Percentiles rank a stretch among this genome's conserved stretches.
phyloP scores from a whole-genome alignment of 2,329 filamentous ascomycete genomes.

The Verruconis gallopava region DNA sequence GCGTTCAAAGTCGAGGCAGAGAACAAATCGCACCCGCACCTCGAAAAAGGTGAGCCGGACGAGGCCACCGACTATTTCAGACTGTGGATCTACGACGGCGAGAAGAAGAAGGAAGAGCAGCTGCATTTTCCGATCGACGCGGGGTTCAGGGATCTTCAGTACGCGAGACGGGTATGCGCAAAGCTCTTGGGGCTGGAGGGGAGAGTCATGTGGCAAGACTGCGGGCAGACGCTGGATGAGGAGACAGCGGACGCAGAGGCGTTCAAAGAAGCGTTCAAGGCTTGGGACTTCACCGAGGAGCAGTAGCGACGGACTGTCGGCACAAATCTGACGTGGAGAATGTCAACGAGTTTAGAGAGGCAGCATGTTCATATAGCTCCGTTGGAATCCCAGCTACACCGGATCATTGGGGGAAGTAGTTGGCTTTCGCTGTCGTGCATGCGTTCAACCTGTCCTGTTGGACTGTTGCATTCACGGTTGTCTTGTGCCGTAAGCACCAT shows the following conservation, averaged over 20 bases:
- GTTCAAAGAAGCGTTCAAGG: conserved; percentile 71
- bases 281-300: conserved; percentile 66
- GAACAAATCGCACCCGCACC: conserved; percentile 49
- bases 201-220: conserved; percentile 75
- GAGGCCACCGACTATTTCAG: conserved; percentile 54
- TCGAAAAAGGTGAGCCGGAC: conserved; percentile 25
- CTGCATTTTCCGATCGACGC: conserved; percentile 62
- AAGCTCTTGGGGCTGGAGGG: conserved; percentile 73
- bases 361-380: no score
- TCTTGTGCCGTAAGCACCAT: no score
- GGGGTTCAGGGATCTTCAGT: conserved; percentile 69
- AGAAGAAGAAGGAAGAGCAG: conserved; percentile 44
- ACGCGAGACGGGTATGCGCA: conserved; percentile 73
- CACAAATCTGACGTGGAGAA: no score
- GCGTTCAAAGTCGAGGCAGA: conserved; percentile 83
- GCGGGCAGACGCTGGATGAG: conserved; percentile 61
- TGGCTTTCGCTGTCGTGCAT: no score
- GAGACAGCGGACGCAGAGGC: conserved; percentile 65
- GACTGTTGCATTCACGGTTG: no score
- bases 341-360: no score
- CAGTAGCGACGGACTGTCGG: no score
- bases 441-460: no score
- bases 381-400: no score
- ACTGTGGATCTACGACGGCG: conserved; percentile 56
- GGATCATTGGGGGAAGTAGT: no score